These are phyloP conservation scores for Curvularia lunata DNA, from an alignment of 2,329 filamentous ascomycete genomes.

Conservation along the genomic window DNA sequence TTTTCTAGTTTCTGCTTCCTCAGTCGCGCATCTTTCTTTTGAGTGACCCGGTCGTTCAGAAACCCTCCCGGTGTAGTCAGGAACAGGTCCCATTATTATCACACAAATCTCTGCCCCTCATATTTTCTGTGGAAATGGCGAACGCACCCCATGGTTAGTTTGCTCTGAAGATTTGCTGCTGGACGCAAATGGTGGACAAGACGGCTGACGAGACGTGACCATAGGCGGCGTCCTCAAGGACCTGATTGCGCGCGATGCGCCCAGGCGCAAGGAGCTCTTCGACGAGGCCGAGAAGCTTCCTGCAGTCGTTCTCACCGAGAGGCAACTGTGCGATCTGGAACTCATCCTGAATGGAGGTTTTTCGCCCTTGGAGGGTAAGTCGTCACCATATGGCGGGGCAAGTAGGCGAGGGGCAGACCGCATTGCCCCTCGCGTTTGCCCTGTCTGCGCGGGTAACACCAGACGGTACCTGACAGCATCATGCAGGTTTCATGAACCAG, in stretches of 20 bases:
- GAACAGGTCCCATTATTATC: conserved; percentile 3
- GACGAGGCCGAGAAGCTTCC: conserved; percentile 87
- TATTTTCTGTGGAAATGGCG: conserved; percentile 49
- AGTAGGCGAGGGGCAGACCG: conserved; percentile 14
- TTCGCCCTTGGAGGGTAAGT: conserved; percentile 91
- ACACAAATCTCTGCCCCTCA: not conserved
- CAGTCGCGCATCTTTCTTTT: conserved; percentile 13
- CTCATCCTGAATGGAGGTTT: conserved; percentile 97
- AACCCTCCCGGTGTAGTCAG: conserved; percentile 1
- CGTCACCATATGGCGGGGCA: conserved; percentile 20
- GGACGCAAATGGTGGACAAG: conserved; percentile 4
- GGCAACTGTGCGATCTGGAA: conserved; percentile 97
- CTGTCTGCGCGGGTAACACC: conserved; percentile 22
- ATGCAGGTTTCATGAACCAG: conserved; percentile 90
- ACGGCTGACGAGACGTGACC: conserved; percentile 23
- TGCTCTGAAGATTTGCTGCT: conserved; percentile 1
- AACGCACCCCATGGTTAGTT: conserved; percentile 59
- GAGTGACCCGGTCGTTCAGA: conserved; percentile 5
- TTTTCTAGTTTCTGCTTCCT: conserved; percentile 7
- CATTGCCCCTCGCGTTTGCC: conserved; percentile 38
- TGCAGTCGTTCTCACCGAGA: conserved; percentile 83
- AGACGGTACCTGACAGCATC: conserved; percentile 11
- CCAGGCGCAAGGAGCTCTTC: conserved; percentile 77
- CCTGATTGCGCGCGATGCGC: conserved; percentile 89
- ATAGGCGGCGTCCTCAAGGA: conserved; percentile 94